These are phyloP conservation scores for Endoconidiophora polonica DNA, from an alignment of 2,329 filamentous ascomycete species.

Conservation along the genomic window DNA sequence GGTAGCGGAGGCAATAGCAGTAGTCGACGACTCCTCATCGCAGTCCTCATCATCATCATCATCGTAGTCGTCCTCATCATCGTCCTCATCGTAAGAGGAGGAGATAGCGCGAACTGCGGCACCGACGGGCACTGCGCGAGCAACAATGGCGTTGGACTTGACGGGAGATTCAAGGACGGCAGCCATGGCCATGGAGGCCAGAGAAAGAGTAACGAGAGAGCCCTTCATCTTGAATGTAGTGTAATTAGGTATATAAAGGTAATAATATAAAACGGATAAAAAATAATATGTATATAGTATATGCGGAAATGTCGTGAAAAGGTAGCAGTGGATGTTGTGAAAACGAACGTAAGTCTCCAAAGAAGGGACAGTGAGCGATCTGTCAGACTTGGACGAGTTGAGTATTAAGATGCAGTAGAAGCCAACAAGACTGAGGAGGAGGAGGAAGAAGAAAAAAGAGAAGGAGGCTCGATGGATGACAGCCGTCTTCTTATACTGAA, in stretches of 20 bases:
- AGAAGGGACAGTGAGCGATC: conserved; percentile 4
- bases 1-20: background rate
- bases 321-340: background rate
- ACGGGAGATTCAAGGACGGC: conserved; percentile 6
- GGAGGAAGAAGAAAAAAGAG: conserved; percentile 1
- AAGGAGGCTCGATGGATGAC: background rate
- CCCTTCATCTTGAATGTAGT: conserved; percentile 10
- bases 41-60: background rate
- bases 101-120: background rate
- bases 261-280: conserved; percentile 2
- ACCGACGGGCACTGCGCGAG: background rate
- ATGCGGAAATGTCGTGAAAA: conserved; percentile 4
- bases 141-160: background rate
- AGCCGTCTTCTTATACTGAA: background rate
- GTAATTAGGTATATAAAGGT: conserved; percentile 1
- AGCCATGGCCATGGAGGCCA: conserved; percentile 12
- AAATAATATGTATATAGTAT: conserved; percentile 2
- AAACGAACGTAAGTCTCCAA: conserved; percentile 11
- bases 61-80: background rate
- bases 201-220: conserved; percentile 11
- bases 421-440: conserved; percentile 11
- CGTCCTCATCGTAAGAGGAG: background rate
- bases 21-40: background rate
- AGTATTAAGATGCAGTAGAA: conserved; percentile 4
- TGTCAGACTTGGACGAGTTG: conserved; percentile 6